Base-by-base conservation (phyloP, 1,284 basidiomycete species). In the Heterobasidion parviporum region DNA sequence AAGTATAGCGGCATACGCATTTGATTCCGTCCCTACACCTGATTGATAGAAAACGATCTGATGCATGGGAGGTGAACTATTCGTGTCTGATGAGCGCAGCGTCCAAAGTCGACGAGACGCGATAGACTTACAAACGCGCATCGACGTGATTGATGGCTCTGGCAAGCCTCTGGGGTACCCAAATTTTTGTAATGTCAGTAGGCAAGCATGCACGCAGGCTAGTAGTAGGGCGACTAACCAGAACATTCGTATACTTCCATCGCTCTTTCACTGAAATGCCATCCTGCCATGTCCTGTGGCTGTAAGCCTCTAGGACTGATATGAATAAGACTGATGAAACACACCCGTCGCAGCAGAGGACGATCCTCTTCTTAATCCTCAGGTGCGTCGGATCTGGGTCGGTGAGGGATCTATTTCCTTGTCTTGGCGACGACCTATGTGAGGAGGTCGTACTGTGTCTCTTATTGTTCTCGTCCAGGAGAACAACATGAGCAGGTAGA, bases 311-410 rank as follows among this genome's bases (percentile, higher is more conserved):
- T 14, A 36, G 14, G 16, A 12, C 44, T 32, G 44, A 26, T 14
- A 20, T 15, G 10, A 36, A 36, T 2, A 41, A 35, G 52, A 8
- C 14, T 44, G 18, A 15, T 26, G 20, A 44, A 15, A 65, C 77
- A 60, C 57, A 83, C 85, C 86, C 85, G 64, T 88, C 85, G 61
- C 86, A 88, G 59, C 84, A 86, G 32, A 88, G 74, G 48, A 87
- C 72, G 43, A 87, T 79, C 55, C 83, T 72, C 64, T 87, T 86
- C 60, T 70, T 75, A 7, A 70, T 62, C 52, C 64, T 67, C 41
- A 56, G 20, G 14, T 18, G 35, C 18, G 52, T 52, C 8, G 58
- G 54, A n/a, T 43, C 55, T 6, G 41, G 32, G 41, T 58, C 48
- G 14, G 60, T 56, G n/a, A 49, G 45, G n/a, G 60, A 60, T 18